Percentiles rank a stretch among this genome's conserved stretches.
Evolutionary conservation across 1,139 yeast species (phyloP).

Genomic region (Taphrina sp.): DNA sequence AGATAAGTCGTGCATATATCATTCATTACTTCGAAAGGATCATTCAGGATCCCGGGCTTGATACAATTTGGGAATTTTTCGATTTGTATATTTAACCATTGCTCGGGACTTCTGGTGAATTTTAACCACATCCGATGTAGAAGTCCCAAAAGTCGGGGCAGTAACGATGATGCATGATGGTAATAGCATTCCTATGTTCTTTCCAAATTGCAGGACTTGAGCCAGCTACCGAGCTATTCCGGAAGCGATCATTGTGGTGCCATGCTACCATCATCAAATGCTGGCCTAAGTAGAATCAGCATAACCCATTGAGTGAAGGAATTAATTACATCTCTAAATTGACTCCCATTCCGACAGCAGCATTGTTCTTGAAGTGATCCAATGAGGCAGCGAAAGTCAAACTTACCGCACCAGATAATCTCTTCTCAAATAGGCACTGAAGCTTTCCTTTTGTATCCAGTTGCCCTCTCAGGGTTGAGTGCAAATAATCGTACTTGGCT

Average conservation of each 20-base stretch:
- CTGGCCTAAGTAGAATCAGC: slow-evolving; percentile 6
- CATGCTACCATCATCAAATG: slow-evolving; percentile 13
- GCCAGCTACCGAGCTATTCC: too few relatives aligned
- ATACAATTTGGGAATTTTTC: too few relatives aligned
- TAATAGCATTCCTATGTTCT: too few relatives aligned
- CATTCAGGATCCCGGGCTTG: too few relatives aligned
- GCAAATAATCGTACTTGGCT: slow-evolving; percentile 97
- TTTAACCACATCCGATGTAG: too few relatives aligned
- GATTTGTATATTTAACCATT: too few relatives aligned
- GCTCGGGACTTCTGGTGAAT: too few relatives aligned
- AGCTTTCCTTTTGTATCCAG: slow-evolving; percentile 89
- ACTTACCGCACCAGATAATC: slow-evolving; percentile 87
- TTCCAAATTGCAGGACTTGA: too few relatives aligned
- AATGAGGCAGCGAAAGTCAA: slow-evolving; percentile 90
- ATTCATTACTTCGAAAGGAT: too few relatives aligned
- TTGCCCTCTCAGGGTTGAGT: slow-evolving; percentile 93
- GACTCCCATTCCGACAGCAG: slow-evolving; percentile 87
- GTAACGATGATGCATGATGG: too few relatives aligned
- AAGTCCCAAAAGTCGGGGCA: too few relatives aligned
- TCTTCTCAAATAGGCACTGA: slow-evolving; percentile 84
- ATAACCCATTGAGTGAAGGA: slow-evolving; percentile 53
- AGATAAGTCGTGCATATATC: too few relatives aligned
- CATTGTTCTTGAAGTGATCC: slow-evolving; percentile 81
- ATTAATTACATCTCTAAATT: slow-evolving; percentile 71
- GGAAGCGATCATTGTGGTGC: slow-evolving; percentile 1